These are phyloP conservation scores for Cadophora luteo-olivacea DNA, from an alignment of 2,329 filamentous ascomycete genomes.

Conservation along the genomic window DNA sequence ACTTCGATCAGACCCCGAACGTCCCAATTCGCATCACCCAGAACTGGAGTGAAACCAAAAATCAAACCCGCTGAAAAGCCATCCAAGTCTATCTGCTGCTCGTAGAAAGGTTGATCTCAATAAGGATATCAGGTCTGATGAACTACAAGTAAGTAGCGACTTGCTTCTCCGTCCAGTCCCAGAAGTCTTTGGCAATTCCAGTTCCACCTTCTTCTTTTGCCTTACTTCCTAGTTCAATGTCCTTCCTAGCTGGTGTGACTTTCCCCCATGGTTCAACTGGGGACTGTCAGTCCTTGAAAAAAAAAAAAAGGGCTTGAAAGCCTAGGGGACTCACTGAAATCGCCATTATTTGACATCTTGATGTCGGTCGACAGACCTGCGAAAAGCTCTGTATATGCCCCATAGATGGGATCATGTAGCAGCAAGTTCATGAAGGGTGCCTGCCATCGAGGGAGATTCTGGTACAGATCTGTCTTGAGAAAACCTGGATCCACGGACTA, in stretches of 20 bases:
- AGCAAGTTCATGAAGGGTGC: slow-evolving; percentile 12
- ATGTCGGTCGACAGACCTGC: slow-evolving; percentile 31
- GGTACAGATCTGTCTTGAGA: slow-evolving; percentile 28
- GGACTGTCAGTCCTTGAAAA: not conserved
- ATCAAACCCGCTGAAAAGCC: no score
- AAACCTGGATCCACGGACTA: slow-evolving; percentile 33
- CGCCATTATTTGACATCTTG: slow-evolving; percentile 26
- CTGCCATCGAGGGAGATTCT: slow-evolving; percentile 22
- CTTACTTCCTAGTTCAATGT: slow-evolving; percentile 44
- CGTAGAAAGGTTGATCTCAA: not conserved
- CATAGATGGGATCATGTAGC: slow-evolving; percentile 26
- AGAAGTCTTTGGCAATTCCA: slow-evolving; percentile 48
- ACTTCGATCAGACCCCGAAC: not conserved
- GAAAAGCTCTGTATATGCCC: slow-evolving; percentile 32
- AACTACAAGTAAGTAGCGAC: slow-evolving; percentile 41
- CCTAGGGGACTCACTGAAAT: slow-evolving; percentile 26
- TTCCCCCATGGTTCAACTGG: slow-evolving; percentile 55
- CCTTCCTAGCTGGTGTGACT: slow-evolving; percentile 42
- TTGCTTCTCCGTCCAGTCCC: slow-evolving; percentile 52
- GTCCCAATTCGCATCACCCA: not conserved
- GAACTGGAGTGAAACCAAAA: no score
- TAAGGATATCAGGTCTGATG: not conserved
- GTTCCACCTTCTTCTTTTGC: slow-evolving; percentile 47
- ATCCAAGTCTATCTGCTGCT: not conserved
- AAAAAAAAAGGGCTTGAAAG: not conserved